Evolutionary conservation across 176 grass and related monocot genomes (phyloP), one percentile per base, ranked within the genome.

Genomic region (Avena atlantica): DNA sequence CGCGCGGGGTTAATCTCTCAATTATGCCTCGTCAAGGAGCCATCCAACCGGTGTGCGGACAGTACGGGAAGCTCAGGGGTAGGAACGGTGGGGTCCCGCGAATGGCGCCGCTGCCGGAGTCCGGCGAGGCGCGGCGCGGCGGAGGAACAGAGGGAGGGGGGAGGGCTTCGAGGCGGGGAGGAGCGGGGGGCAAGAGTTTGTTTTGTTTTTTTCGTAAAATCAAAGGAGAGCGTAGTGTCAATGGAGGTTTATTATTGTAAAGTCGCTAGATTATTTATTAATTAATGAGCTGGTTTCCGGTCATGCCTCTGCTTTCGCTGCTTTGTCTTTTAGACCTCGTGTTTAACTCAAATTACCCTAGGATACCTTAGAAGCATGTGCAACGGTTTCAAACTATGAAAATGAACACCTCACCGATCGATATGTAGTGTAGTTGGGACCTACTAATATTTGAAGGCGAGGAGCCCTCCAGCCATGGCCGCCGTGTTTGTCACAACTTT

Each of bases 91-190:
- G n/a, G 65, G 0, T 5, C 50, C 52, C 14, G 17, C 44, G 56
- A 4, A 19, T 6, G 12, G 27, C 47, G 24, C 56, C 31, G 45
- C 68, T 17, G 69, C 62, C 78, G 78, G 84, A 70, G 78, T 81
- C 88, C 88, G 78, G 88, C 88, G 79, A 90, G 79, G 37, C 50
- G 60, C 60, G 79, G 37, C 37, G 60, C 60, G 83, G 84, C 85
- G 78, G 62, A 19, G 82, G 57, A 48, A 50, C 68, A n/a, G 82
- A 73, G 16, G 65, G 25, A 9, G 67, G 45, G 65, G 25, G 10
- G 67, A 80, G 57, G 82, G 8, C 15, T 57, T 68, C 36, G 61
- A 50, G 27, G 83, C 24, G 57, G 64, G 3, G 62, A 70, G 73
- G 29, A 70, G 55, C 17, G 71, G 14, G 10, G 19, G 21, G 17